Base-by-base conservation (phyloP, 805 yeast genomes). In the Cyberlindnera sargentensis region DNA sequence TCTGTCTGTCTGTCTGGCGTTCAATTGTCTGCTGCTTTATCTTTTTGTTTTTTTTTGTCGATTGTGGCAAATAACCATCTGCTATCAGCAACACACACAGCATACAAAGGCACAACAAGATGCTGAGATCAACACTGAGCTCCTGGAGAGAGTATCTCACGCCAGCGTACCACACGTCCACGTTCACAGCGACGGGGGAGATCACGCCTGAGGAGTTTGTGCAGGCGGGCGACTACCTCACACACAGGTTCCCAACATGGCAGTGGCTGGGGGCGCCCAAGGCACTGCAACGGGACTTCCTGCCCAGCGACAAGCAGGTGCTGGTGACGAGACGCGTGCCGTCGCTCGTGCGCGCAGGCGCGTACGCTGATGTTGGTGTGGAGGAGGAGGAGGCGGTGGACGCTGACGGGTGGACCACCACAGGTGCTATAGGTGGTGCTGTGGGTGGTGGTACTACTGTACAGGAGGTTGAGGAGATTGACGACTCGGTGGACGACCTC, bases 151-250 rank as follows among this genome's bases (percentile, higher is more conserved):
- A 93, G 63, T 91, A 90, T 58, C 68, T 93, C 43, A 91, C 99
- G 3, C 99, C 99, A 2, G 81, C 91, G 3, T 75, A 82, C 36
- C 87, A 90, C 62, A 76, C 70, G n/a, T 89, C 97, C 26, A 87
- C 93, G 15, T 93, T 89, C 66, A 71, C 79, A 43, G 66, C 73
- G 39, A 85, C 96, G 0, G 99, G 99, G 4, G 93, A 91, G 61
- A 82, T 93, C 41, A 86, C 96, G 1, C 99, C 99, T 1, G 95
- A 87, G 42, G 99, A 93, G 62, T 93, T 93, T 65, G 91, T 89
- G 8, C 71, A 70, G 43, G 97, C 99, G 3, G 99, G 99, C 24
- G 97, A 93, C 62, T 93, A 88, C 63, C 67, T 93, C 45, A 90
- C 82, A 30, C 82, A 80, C 63, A 86, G 84, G 70, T 93, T 93